Evolutionary conservation across 495 filamentous ascomycete genomes (phyloP), one percentile per base, ranked within the genome.

Genomic region (Echria macrotheca): DNA sequence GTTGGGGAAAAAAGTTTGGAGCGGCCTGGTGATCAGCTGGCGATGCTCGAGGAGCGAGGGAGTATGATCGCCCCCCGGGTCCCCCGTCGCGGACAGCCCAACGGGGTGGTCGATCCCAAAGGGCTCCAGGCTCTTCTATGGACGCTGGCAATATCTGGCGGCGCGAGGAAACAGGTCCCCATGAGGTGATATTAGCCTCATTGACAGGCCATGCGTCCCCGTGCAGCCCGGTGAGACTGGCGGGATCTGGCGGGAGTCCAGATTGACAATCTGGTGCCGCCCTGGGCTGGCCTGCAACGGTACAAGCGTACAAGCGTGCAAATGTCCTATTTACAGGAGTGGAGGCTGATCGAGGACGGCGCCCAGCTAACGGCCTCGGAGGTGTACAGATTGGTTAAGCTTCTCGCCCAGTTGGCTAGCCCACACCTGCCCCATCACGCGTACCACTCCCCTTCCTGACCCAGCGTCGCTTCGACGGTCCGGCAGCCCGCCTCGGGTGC

Each of bases 1-100:
- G 49, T 60, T 57, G 60, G 60, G 60, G 54, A 63, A 56, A n/a
- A n/a, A 31, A 12, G 48, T 24, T 63, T 60, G 57, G 53, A 54
- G 55, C 56, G 56, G 26, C 49, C 49, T 53, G 56, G 28, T 53
- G 51, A 51, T 54, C 55, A 49, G 40, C 14, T 46, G n/a, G n/a
- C n/a, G n/a, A n/a, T n/a, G n/a, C n/a, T n/a, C n/a, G n/a, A n/a
- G n/a, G n/a, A n/a, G 32, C 28, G 47, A 23, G 39, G 18, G 33
- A 40, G 41, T 53, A 29, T 45, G 32, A 51, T 58, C 48, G 52
- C 48, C 47, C 41, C 49, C 36, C 8, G 35, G 17, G 37, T 35
- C 44, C n/a, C n/a, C n/a, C n/a, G n/a, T n/a, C n/a, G n/a, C n/a
- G n/a, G n/a, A n/a, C 37, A 47, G 32, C 17, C 32, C 21, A 36